These are phyloP conservation scores for Isatis tinctoria DNA, from an alignment of 345 rosid species.

Conservation along the genomic window DNA sequence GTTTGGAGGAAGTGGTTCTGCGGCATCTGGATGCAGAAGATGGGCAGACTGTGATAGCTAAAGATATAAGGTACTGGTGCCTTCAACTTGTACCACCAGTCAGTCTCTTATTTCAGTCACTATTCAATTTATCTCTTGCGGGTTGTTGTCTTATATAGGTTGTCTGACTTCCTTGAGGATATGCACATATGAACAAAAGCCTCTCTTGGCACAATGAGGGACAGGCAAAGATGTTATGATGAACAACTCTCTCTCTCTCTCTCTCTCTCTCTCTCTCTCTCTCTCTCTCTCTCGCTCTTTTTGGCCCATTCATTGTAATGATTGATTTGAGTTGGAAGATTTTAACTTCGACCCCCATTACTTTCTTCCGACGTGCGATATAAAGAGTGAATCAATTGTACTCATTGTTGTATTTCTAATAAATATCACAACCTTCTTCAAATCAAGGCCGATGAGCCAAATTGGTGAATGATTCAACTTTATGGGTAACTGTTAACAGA, in stretches of 20 bases:
- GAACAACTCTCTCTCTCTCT: background rate
- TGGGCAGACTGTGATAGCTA: slow-evolving; percentile 68
- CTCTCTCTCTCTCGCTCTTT: too few relatives aligned
- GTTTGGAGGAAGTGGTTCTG: slow-evolving; percentile 66
- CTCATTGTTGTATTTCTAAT: slow-evolving; percentile 4
- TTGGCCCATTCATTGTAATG: background rate
- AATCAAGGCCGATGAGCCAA: background rate
- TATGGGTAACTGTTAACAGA: slow-evolving; percentile 47
- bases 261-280: too few relatives aligned
- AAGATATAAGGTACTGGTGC: slow-evolving; percentile 43
- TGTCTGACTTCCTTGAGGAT: slow-evolving; percentile 60
- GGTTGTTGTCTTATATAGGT: slow-evolving; percentile 42
- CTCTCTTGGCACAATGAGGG: slow-evolving; percentile 10
- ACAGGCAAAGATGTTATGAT: slow-evolving; percentile 13
- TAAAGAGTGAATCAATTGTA: background rate
- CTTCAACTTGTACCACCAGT: background rate
- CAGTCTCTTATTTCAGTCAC: background rate
- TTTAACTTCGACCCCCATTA: background rate
- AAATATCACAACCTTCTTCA: background rate
- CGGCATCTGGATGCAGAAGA: slow-evolving; percentile 82
- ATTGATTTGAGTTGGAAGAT: slow-evolving; percentile 9
- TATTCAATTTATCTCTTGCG: slow-evolving; percentile 8
- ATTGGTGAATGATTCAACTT: slow-evolving; percentile 26
- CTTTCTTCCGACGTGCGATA: background rate
- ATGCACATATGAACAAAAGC: slow-evolving; percentile 37